Base-by-base conservation (phyloP, 108 stramenopile species). In the Asterionellopsis glacialis region DNA sequence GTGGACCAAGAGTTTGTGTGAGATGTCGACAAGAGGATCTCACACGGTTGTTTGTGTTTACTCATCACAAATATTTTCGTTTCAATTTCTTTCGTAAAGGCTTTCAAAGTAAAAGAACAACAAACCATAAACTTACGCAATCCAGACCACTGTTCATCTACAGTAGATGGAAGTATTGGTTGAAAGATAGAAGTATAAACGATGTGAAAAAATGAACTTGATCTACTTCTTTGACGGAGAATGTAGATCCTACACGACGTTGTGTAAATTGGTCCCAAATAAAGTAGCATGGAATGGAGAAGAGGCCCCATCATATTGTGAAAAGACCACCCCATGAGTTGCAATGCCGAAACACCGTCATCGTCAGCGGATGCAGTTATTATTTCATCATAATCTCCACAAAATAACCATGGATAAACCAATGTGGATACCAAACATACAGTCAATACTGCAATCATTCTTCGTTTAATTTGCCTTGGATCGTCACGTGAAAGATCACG, bases 401-500 rank as follows among this genome's bases (percentile, higher is more conserved):
- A 87, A 67, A 85, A 80, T 11, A 85, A n/a, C 41, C 11, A 63
- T 10, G 80, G 82, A 64, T 85, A 88, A 6, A 64, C 21, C 22
- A 57, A 39, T 11, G 74, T 43, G 10, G 77, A 74, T 27, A 64
- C 56, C 15, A 72, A 19, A 26, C 64, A 60, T 0, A 80, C 72
- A 21, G 65, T 42, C 11, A 75, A 12, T 19, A 82, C 62, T 11
- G 84, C 72, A 1, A 72, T 38, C 0, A 69, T 25, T 22, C 91
- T 61, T 73, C 75, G 81, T 70, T 77, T 56, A 25, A 93, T 88
- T 43, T 93, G 88, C 16, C 19, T 56, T 10, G 49, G 54, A 65
- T 88, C 65, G 51, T 85, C 76, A 7, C 91, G 72, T 15, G 70
- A 61, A 41, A 90, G 51, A 14, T 45, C 39, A 42, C 86, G 82